Base-by-base conservation (phyloP, 345 rosid genomes). In the Citrus sp. region DNA sequence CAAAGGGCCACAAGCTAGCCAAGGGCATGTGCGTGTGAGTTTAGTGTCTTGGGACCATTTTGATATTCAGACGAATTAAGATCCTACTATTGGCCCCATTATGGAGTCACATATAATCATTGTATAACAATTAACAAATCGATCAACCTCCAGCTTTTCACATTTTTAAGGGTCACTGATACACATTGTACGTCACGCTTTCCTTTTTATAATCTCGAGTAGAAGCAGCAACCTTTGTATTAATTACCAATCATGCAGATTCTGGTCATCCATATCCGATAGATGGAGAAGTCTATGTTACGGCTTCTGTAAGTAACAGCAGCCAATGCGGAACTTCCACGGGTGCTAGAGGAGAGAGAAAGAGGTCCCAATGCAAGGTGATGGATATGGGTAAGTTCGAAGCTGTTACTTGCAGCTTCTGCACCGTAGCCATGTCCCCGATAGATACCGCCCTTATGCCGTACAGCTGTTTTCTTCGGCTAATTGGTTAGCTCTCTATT, bases 1-100 rank as follows among this genome's bases (percentile, higher is more conserved):
- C 89, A 85, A 83, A 88, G 87, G 88, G 83, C 89, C 91, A 88
- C 85, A 82, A 86, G 75, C 82, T 76, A 81, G 71, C 87, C 58
- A 83, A 79, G 79, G 63, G 85, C 91, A 88, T 83, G 89, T 88
- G 88, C 91, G 62, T 42, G 76, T 62, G 68, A 80, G 80, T 77
- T 77, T 62, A 72, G 64, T 73, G 80, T 38, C 68, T 75, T 58
- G 87, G 91, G 91, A 83, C 91, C 89, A 83, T 81, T 64, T 83
- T 81, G 83, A 84, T 54, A 54, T 80, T 80, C 86, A 46, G 71
- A 70, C 24, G 75, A 82, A 54, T 16, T 18, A 54, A 70, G 84
- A 81, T 79, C 88, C 80, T 71, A 70, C 66, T 60, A 27, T 38
- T 35, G 79, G 70, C 68, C 85, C 86, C 85, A 83, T 78, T 10